phyloP scores from a whole-genome alignment of 2,329 filamentous ascomycete species.

The Diaporthe batatas region DNA sequence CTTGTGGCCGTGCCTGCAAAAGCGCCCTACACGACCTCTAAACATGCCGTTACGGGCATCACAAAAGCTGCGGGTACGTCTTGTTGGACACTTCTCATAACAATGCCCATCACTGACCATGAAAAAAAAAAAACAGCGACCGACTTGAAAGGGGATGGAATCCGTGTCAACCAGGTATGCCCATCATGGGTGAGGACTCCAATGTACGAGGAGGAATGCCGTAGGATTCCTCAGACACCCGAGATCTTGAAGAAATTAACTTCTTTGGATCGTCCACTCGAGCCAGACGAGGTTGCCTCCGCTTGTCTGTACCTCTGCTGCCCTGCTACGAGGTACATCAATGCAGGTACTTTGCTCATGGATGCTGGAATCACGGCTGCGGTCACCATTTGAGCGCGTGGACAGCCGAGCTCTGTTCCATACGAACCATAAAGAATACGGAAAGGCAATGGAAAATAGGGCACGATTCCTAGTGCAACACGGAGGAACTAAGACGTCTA shows the following conservation, averaged over 20 bases:
- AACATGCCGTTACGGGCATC: not conserved
- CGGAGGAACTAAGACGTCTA: not conserved
- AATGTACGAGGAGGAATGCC: not conserved
- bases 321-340: not conserved
- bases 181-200: not conserved
- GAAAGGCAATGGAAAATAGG: not conserved
- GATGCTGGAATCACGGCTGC: not conserved
- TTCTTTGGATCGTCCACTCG: not conserved
- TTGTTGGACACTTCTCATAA: not conserved
- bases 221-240: not conserved
- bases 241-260: not conserved
- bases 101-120: not conserved
- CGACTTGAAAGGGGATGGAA: not conserved
- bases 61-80: not conserved
- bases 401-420: not conserved
- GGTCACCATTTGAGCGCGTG: not conserved
- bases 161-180: not conserved
- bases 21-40: not conserved
- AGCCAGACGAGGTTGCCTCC: not conserved
- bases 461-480: not conserved
- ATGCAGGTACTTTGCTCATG: not conserved
- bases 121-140: not conserved
- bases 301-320: not conserved
- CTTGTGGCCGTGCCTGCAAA: not conserved
- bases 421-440: not conserved